phyloP scores from a whole-genome alignment of 1,139 yeast species.

The Diutina siamensis region DNA sequence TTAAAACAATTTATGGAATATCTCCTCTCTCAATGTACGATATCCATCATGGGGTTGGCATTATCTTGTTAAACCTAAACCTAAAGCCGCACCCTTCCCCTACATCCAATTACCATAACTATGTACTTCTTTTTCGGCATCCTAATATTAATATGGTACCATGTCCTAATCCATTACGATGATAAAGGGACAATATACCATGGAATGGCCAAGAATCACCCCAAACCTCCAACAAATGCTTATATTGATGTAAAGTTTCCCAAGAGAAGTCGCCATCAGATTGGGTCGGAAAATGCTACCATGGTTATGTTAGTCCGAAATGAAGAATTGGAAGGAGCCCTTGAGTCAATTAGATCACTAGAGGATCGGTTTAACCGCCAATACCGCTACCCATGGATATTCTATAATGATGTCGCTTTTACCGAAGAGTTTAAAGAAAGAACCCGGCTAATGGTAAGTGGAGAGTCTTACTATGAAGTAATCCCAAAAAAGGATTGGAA shows the following conservation, averaged over 20 bases:
- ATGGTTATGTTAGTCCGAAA: slow-evolving; percentile 36
- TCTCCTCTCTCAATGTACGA: too few relatives aligned
- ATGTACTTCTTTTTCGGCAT: neutral
- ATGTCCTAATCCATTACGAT: neutral
- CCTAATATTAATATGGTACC: neutral
- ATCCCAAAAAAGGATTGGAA: slow-evolving; percentile 34
- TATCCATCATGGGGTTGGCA: neutral
- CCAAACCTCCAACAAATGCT: slow-evolving; percentile 32
- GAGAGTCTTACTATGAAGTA: slow-evolving; percentile 42
- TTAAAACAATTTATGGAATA: too few relatives aligned
- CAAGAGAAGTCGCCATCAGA: slow-evolving; percentile 19
- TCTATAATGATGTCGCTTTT: slow-evolving; percentile 33
- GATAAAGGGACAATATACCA: neutral
- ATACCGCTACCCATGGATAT: slow-evolving; percentile 37
- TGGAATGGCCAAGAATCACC: slow-evolving; percentile 8
- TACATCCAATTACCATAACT: neutral
- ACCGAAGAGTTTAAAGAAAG: slow-evolving; percentile 30
- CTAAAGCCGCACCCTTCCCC: neutral
- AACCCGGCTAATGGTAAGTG: slow-evolving; percentile 79
- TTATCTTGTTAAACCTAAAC: too few relatives aligned
- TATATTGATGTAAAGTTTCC: slow-evolving; percentile 23
- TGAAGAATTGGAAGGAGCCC: slow-evolving; percentile 29
- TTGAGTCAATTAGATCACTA: slow-evolving; percentile 30
- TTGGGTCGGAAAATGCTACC: slow-evolving; percentile 42
- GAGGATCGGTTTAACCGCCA: slow-evolving; percentile 37